phyloP scores from a whole-genome alignment of 106 monocot genomes.

The Narthecium ossifragum region DNA sequence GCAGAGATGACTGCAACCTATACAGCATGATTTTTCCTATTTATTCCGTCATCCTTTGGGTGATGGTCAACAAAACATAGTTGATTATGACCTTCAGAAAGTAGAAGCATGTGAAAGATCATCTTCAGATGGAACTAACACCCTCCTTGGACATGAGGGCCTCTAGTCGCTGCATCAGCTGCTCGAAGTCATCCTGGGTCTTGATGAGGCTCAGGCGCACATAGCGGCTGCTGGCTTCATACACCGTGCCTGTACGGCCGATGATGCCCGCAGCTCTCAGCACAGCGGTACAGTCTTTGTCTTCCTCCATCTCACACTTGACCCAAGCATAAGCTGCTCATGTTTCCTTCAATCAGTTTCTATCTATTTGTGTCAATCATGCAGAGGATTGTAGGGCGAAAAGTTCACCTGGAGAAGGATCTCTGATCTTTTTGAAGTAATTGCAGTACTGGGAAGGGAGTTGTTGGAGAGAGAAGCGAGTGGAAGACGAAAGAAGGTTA shows the following conservation, averaged over 20 bases:
- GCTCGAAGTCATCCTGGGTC: conserved; percentile 51
- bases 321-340: conserved; percentile 78
- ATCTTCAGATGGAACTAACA: not conserved
- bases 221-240: conserved; percentile 22
- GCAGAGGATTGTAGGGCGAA: not conserved
- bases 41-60: too few relatives aligned
- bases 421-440: conserved; percentile 49
- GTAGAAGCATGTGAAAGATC: too few relatives aligned
- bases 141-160: conserved; percentile 7
- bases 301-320: conserved; percentile 75
- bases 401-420: conserved; percentile 49
- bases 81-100: too few relatives aligned
- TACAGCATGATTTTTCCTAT: too few relatives aligned
- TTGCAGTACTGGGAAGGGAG: conserved; percentile 50
- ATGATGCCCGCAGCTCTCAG: conserved; percentile 49
- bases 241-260: conserved; percentile 17
- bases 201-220: conserved; percentile 58
- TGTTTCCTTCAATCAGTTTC: not conserved
- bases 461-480: conserved; percentile 60
- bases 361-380: not conserved
- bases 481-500: conserved; percentile 38
- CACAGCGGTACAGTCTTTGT: conserved; percentile 46
- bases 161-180: conserved; percentile 7
- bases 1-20: too few relatives aligned
- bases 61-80: too few relatives aligned